Evolutionary conservation across 1,139 yeast genomes (phyloP), one percentile per base, ranked within the genome.

Genomic region (Ashbya aceris): DNA sequence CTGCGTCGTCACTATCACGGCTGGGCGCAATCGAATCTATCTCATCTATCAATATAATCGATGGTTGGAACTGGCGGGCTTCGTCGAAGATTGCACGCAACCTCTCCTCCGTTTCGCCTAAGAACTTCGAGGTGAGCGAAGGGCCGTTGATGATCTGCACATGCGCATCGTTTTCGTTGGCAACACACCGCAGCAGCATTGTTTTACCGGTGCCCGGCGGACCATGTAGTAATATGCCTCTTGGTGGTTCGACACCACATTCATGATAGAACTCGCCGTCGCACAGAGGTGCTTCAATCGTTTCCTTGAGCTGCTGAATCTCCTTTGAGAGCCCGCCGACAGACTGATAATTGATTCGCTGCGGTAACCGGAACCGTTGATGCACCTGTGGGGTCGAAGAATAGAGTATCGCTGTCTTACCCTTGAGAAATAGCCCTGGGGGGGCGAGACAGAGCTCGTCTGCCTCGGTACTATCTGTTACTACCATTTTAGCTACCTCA

Each of bases 131-230:
- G 1, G 87, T 91, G 41, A 91, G 83, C 0, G 95, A 80, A 1
- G 97, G 95, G 0, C 97, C 96, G 56, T 84, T 83, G 26, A 91
- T 82, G 1, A 85, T 78, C 39, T 89, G 69, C 0, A 89, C 79
- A 61, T 89, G 97, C 0, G 95, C 94, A 48, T 77, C 70, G 4
- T 65, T 60, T 41, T 80, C 83, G 44, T 73, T 68, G 0, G 96
- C 95, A 9, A 91, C 79, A 30, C 95, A 83, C 43, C 85, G 71
- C 36, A 93, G 67, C 11, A 91, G 70, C 86, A 89, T 77, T 1
- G 97, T 85, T 60, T 91, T 91, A 42, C 99, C 99, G 0, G 97
- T 89, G 1, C 99, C 99, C 2, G 97, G 94, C 1, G 97, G 95
- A 0, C 99, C 99, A 64, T 89, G 94, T 4, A 91, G 66, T 29